Percentiles rank a stretch among this genome's conserved stretches.
Evolutionary conservation across 371 early-diverging fungal genomes (phyloP).

Genomic region (Cokeromyces recurvatus): DNA sequence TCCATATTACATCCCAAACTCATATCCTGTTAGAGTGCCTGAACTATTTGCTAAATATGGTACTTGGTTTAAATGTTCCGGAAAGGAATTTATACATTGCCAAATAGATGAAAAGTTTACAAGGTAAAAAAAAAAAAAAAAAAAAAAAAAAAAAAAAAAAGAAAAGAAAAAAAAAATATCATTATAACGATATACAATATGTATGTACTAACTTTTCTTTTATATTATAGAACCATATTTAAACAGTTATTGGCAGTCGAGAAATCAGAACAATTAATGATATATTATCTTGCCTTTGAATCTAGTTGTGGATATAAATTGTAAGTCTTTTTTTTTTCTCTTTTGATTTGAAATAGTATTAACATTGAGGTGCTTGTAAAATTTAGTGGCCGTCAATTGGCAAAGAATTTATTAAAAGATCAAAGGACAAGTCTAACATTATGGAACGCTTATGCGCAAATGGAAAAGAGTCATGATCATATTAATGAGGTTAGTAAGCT

Average conservation of each 20-base stretch:
- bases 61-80: slow-evolving; percentile 36
- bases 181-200: too few relatives aligned
- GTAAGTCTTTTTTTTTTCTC: slow-evolving; percentile 13
- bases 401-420: slow-evolving; percentile 53
- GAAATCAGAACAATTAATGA: slow-evolving; percentile 27
- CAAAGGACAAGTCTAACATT: slow-evolving; percentile 54
- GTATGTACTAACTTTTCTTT: not conserved
- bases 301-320: slow-evolving; percentile 29
- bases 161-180: too few relatives aligned
- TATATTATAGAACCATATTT: slow-evolving; percentile 39
- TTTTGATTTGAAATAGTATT: too few relatives aligned
- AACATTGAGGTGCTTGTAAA: too few relatives aligned
- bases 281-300: slow-evolving; percentile 49
- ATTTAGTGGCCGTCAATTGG: slow-evolving; percentile 52
- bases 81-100: slow-evolving; percentile 13
- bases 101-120: slow-evolving; percentile 37
- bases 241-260: slow-evolving; percentile 30
- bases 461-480: slow-evolving; percentile 44
- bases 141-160: too few relatives aligned
- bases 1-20: slow-evolving; percentile 41
- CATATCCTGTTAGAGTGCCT: slow-evolving; percentile 43
- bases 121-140: slow-evolving; percentile 40
- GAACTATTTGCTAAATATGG: slow-evolving; percentile 36
- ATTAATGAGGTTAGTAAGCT: slow-evolving; percentile 32
- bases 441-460: slow-evolving; percentile 68